Evolutionary conservation across 139 green algal genomes (phyloP), one percentile per base, ranked within the genome.

Genomic region (Micractinium sp.): DNA sequence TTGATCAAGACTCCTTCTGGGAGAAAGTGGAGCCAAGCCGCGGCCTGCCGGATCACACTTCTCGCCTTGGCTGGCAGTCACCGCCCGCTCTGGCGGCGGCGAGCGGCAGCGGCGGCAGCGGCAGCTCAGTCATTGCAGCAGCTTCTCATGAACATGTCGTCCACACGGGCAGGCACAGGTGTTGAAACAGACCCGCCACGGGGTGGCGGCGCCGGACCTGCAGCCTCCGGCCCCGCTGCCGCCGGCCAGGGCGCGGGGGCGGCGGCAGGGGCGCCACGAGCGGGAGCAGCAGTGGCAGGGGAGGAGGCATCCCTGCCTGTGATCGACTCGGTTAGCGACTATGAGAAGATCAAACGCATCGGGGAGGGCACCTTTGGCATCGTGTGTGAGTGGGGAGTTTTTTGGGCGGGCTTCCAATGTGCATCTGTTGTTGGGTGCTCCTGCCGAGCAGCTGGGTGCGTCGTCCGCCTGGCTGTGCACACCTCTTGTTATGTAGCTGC

Each of bases 341-440:
- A 96, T 77, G 94, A 97, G 71, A 97, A 97, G 91, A 90, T 97
- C 27, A 91, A 94, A 77, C 89, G 94, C 0, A 93, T 97, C n/a
- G 95, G 95, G 0, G 95, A 97, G 76, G 95, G 95, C 35, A 97
- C 95, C 0, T 97, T 97, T 88, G 95, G 95, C 3, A 89, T 96
- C 2, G 93, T 95, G 1, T 96, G 94, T 95, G 80, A 92, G 90
- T 87, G 13, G 3, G 19, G 20, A 39, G n/a, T 5, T 56, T 56
- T 56, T 56, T 9, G 47, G 5, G 9, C 5, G 47, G 47, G 47
- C 47, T 56, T 56, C 47, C 47, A 56, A 9, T 56, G 47, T 9
- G 47, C 47, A 9, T 56, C n/a, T n/a, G n/a, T 56, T 56, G 47
- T 56, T 56, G 47, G 47, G 47, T 56, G 47, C 47, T n/a, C n/a